A percentile compares a stretch with the other conserved stretches of the same genome.
These are phyloP conservation scores for Aspergillus bertholletiae DNA, from an alignment of 495 filamentous ascomycete genomes.

Conservation along the genomic window DNA sequence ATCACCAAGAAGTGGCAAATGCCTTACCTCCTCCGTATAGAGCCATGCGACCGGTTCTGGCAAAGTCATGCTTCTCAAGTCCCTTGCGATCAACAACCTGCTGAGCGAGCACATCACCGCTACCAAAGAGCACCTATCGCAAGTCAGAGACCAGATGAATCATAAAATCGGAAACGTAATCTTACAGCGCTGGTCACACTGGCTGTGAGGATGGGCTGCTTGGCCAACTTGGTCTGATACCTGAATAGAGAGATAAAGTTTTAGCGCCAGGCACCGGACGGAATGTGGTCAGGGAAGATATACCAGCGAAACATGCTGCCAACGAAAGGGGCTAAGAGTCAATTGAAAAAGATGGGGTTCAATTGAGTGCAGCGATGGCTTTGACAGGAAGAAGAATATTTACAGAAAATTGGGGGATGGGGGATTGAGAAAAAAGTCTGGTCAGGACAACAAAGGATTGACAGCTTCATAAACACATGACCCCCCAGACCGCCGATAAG, in stretches of 20 bases:
- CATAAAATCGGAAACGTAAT: neutral
- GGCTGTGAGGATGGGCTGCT: slow-evolving; percentile 82
- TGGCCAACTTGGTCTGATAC: slow-evolving; percentile 83
- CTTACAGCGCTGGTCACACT: slow-evolving; percentile 75
- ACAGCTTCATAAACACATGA: slow-evolving; percentile 3
- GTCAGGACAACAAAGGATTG: neutral
- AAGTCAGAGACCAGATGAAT: slow-evolving; percentile 2
- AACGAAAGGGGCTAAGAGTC: neutral
- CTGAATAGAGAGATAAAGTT: slow-evolving; percentile 39
- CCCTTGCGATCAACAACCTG: slow-evolving; percentile 86
- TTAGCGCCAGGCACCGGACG: slow-evolving; percentile 9
- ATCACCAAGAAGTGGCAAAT: neutral
- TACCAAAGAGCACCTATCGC: slow-evolving; percentile 74
- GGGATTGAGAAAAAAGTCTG: slow-evolving; percentile 1
- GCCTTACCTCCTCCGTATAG: slow-evolving; percentile 81
- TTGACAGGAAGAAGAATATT: neutral
- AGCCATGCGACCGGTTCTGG: slow-evolving; percentile 84
- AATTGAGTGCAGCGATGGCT: neutral
- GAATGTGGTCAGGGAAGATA: slow-evolving; percentile 7
- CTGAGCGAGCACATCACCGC: slow-evolving; percentile 89
- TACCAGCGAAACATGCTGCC: slow-evolving; percentile 46
- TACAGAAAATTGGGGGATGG: neutral
- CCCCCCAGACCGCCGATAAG: slow-evolving; percentile 18
- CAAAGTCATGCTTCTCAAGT: slow-evolving; percentile 72
- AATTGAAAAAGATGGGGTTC: neutral